Base-by-base conservation (phyloP, 2,329 filamentous ascomycete species). In the Aureobasidium vineae region DNA sequence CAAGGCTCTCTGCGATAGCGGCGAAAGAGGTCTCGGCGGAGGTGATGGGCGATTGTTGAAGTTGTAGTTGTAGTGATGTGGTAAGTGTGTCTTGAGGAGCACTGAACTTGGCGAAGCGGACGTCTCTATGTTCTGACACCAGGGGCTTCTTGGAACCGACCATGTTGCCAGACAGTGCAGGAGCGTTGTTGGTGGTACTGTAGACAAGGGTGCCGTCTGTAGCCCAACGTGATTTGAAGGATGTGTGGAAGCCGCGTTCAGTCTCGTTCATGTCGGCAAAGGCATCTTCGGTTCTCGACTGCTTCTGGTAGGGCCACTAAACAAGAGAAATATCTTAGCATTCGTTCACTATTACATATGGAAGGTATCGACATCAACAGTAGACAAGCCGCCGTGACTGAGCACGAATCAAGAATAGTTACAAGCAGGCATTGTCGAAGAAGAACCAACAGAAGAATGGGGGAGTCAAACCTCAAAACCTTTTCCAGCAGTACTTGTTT, bases 391-490 rank as follows among this genome's bases (percentile, higher is more conserved):
- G 21, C 19, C 26, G 13, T 63, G 11, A 28, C 26, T 6, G 16
- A 53, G 15, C n/a, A 60, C 26, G 10, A 41, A 16, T 53, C 60
- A 33, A 38, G 5, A 49, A 23, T 40, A 50, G 23, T 13, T 23
- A 49, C 45, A 63, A 63, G 59, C 33, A 63, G 33, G 19, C 21
- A 40, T n/a, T 10, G 33, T 63, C 31, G 45, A 10, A 13, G 16
- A 50, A 50, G 8, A 66, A 50, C 43, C 38, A 43, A 45, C 19
- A 28, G 52, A 53, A 23, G 21, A 47, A 76, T 13, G 73, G 78
- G 77, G 77, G 76, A 81, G 79, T 94, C 94, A 90, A 87, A 98
- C 95, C 93, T 98, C 89, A 78, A 94, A 90, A 75, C 90, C 90
- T 79, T 82, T 82, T 73, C 79, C 79, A 71, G 86, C 86, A 72